Conservation (phyloP, 192 early-diverging fungal genomes). For the Backusella liffmaniae region DNA sequence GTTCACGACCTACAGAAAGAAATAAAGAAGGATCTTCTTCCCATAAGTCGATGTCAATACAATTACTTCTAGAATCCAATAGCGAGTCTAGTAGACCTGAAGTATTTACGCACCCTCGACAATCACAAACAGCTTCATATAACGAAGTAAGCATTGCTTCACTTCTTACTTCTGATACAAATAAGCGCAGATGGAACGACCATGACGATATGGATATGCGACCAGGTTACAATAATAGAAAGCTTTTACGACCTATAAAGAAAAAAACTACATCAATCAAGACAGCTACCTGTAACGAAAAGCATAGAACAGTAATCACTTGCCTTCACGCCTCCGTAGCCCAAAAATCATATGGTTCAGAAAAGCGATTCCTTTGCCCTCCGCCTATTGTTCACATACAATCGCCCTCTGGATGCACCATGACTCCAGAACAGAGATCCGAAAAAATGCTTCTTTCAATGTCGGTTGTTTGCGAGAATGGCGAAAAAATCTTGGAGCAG, state of each 20-base stretch:
- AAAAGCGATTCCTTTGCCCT: constrained; percentile 83
- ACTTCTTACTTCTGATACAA: not conserved
- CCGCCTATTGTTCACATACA: constrained; percentile 72
- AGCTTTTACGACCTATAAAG: not conserved
- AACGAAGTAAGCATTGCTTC: constrained; percentile 40
- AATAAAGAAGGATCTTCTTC: constrained; percentile 11
- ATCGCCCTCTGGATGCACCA: constrained; percentile 20
- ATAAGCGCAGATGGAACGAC: not conserved
- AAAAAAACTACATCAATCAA: not conserved
- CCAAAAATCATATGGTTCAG: constrained; percentile 92
- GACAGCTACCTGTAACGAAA: not conserved
- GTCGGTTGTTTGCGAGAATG: constrained; percentile 53
- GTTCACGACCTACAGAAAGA: not conserved
- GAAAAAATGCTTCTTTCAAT: constrained; percentile 54
- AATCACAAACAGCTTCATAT: not conserved
- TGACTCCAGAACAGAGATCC: constrained; percentile 16
- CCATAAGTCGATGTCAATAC: constrained; percentile 21
- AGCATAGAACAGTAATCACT: constrained; percentile 71
- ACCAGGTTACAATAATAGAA: not conserved
- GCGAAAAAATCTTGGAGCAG: constrained; percentile 25
- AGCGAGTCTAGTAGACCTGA: not conserved
- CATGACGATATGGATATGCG: not conserved
- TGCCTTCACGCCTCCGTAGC: constrained; percentile 81
- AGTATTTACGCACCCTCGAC: not conserved
- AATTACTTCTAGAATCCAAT: constrained; percentile 13